These are phyloP conservation scores for Entomortierella chlamydospora DNA, from an alignment of 192 early-diverging fungal genomes.

Conservation along the genomic window DNA sequence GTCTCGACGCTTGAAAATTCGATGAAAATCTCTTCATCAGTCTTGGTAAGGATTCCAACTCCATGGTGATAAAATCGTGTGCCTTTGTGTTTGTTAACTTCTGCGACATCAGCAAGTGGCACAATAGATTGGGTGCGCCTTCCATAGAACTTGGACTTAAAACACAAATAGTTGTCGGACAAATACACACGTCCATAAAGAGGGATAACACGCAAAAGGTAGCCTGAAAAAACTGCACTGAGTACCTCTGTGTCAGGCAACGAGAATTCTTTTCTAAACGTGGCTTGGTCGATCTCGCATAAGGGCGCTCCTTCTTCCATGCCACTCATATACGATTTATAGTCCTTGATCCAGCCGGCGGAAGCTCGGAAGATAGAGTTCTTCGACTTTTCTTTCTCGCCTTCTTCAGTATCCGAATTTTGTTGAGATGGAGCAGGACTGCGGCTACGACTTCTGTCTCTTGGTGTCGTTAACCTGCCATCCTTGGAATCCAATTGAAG, in stretches of 20 bases:
- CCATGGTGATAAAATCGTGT: slow-evolving; percentile 60
- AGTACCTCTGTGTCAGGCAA: slow-evolving; percentile 67
- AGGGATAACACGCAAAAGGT: slow-evolving; percentile 62
- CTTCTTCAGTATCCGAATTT: slow-evolving; percentile 38
- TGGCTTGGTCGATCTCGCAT: slow-evolving; percentile 42
- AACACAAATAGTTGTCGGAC: slow-evolving; percentile 71
- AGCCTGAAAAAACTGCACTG: slow-evolving; percentile 62
- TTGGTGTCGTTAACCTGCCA: too few relatives aligned
- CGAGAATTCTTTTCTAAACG: slow-evolving; percentile 65
- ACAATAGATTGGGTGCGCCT: slow-evolving; percentile 65
- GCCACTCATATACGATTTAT: slow-evolving; percentile 16
- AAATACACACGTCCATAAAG: slow-evolving; percentile 71
- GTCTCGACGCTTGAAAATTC: slow-evolving; percentile 63
- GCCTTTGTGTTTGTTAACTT: slow-evolving; percentile 57
- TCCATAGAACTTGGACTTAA: slow-evolving; percentile 67
- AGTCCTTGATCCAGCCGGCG: slow-evolving; percentile 44
- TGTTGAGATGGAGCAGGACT: slow-evolving; percentile 31
- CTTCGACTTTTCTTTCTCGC: slow-evolving; percentile 15
- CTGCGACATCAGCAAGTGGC: slow-evolving; percentile 63
- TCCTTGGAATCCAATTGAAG: neutral
- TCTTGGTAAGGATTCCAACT: slow-evolving; percentile 58
- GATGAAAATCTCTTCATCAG: slow-evolving; percentile 65
- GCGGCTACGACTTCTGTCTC: too few relatives aligned
- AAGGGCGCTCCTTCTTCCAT: slow-evolving; percentile 8
- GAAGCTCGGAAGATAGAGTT: slow-evolving; percentile 32